phyloP scores from a whole-genome alignment of 2,329 filamentous ascomycete species.

The Coccinonectria pachysandricola region DNA sequence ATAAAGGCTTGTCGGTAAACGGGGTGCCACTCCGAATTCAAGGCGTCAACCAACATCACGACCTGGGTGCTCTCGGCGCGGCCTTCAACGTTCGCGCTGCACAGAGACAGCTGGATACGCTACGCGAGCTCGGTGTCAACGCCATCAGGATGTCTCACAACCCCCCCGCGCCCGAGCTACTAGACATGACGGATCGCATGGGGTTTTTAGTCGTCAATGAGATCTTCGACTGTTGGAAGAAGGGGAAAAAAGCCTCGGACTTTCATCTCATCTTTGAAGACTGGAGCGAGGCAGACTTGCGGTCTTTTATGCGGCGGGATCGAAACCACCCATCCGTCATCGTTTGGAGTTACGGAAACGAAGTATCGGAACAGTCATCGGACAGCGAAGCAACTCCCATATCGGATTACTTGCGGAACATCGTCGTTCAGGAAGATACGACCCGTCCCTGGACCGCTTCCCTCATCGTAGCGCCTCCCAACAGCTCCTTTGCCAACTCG shows the following conservation, averaged over 20 bases:
- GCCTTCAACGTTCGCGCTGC: conserved; percentile 40
- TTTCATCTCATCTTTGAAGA: conserved; percentile 41
- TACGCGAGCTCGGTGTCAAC: conserved; percentile 40
- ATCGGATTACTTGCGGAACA: conserved; percentile 28
- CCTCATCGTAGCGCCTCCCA: conserved; percentile 35
- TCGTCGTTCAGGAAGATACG: conserved; percentile 35
- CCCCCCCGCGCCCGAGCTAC: conserved; percentile 38
- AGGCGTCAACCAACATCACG: conserved; percentile 41
- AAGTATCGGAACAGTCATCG: conserved; percentile 36
- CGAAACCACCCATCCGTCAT: conserved; percentile 44
- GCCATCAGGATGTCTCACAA: conserved; percentile 43
- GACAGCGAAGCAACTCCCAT: conserved; percentile 20
- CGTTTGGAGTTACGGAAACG: conserved; percentile 44
- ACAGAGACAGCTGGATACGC: conserved; percentile 37
- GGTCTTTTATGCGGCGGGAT: conserved; percentile 41
- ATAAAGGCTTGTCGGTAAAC: conserved; percentile 36
- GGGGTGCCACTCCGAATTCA: conserved; percentile 32
- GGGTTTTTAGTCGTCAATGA: conserved; percentile 43
- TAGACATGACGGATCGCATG: conserved; percentile 38
- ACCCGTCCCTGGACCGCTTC: conserved; percentile 34
- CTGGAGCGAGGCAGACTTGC: conserved; percentile 43
- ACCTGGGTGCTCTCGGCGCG: conserved; percentile 37
- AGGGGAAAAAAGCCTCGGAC: conserved; percentile 35
- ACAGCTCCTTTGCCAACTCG: conserved; percentile 24
- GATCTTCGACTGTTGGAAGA: conserved; percentile 42